Evolutionary conservation across 768 basidiomycete species (phyloP), one percentile per base, ranked within the genome.

Genomic region (Phanerochaete carnosa): DNA sequence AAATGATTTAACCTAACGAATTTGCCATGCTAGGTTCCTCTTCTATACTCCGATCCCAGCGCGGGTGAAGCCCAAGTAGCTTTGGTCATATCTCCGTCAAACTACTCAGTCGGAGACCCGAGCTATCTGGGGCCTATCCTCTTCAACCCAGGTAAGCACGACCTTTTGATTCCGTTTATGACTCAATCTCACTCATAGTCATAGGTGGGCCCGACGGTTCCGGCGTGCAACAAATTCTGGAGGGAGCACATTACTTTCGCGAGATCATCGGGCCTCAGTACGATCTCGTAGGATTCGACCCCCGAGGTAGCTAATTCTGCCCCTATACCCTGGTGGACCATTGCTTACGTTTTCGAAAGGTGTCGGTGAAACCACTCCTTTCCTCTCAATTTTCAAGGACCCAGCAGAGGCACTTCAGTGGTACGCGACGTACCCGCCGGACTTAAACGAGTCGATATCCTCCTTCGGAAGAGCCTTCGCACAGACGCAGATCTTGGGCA

Each of bases 231-330:
- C 55, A 70, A 16, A 57, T 68, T n/a, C 45, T 55, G 1, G 29
- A 11, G 13, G 2, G 9, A 22, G 64, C 49, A 1, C 13, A 29
- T 12, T 12, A 28, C 2, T 35, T 71, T 9, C 62, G 65, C 12
- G 52, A 62, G 13, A 25, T 70, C 26, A 58, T 73, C 26, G 72
- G 72, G 1, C 58, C 66, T 9, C 63, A 68, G n/a, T 72, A 66
- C 63, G 71, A 73, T 50, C 28, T 73, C 3, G 57, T 73, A 2
- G 71, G 71, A 2, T 73, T 72, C 47, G 72, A 73, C 57, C 71
- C 70, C 15, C 64, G 73, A 52, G 71, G 47, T 69, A 7, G 33
- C 15, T 6, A 11, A 22, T 37, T 37, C 19, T 5, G 5, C 26
- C 28, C 45, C n/a, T 3, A 23, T 11, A 25, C 6, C 5, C 37